These are phyloP conservation scores for Tricholoma saponaceum DNA, from an alignment of 768 basidiomycete genomes.

Conservation along the genomic window DNA sequence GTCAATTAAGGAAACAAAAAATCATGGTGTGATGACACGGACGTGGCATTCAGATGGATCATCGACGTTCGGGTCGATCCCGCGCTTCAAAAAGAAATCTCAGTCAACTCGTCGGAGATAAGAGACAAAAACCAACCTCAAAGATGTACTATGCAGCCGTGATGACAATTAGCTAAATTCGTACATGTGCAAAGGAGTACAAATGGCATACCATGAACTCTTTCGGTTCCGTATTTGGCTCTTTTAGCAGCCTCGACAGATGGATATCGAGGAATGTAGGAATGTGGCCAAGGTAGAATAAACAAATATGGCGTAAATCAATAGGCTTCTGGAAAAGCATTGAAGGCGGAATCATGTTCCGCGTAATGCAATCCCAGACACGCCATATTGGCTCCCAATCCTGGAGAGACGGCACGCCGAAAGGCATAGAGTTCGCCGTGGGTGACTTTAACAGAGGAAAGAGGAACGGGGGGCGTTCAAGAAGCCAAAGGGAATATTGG, in stretches of 20 bases:
- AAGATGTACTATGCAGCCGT: constrained; percentile 57
- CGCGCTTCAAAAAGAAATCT: constrained; percentile 49
- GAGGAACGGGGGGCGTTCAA: constrained; percentile 79
- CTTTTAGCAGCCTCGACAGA: constrained; percentile 66
- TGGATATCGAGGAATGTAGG: constrained; percentile 92
- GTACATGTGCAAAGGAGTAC: neutral
- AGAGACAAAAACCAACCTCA: constrained; percentile 41
- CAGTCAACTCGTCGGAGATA: neutral
- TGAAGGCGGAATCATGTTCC: constrained; percentile 79
- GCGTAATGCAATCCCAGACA: constrained; percentile 82
- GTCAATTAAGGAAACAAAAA: neutral
- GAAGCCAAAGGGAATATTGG: constrained; percentile 83
- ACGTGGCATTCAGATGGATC: constrained; percentile 87
- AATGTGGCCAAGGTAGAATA: constrained; percentile 97
- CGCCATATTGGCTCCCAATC: constrained; percentile 89
- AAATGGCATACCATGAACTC: constrained; percentile 55
- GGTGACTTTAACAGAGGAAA: constrained; percentile 62
- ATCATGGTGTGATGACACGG: constrained; percentile 19
- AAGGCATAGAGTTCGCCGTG: constrained; percentile 36
- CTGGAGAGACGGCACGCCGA: constrained; percentile 63
- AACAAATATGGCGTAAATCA: constrained; percentile 88
- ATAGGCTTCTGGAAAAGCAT: constrained; percentile 93
- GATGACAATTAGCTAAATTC: constrained; percentile 12
- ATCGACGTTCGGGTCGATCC: constrained; percentile 94
- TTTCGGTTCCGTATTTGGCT: constrained; percentile 82